These are phyloP conservation scores for Plectosphaerella cucumerina DNA, from an alignment of 2,329 filamentous ascomycete species.

Conservation along the genomic window DNA sequence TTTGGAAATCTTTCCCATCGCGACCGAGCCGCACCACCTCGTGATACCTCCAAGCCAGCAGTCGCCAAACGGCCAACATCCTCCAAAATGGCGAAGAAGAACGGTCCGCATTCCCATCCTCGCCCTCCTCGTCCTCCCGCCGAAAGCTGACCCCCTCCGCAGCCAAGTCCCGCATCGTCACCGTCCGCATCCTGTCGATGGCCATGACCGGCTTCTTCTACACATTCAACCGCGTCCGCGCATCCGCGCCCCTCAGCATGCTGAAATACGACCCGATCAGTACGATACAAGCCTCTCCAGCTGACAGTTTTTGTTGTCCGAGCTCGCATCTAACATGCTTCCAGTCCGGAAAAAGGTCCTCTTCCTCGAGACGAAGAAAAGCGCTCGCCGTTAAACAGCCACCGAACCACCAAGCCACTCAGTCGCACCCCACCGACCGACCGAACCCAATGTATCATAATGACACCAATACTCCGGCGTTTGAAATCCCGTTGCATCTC, in stretches of 20 bases:
- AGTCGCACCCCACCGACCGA: background rate
- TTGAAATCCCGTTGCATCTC: background rate
- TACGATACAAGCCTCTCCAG: constrained; percentile 34
- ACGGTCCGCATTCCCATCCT: background rate
- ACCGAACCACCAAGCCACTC: too few species aligned
- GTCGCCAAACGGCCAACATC: constrained; percentile 1
- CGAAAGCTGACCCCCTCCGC: constrained; percentile 11
- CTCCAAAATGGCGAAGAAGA: constrained; percentile 14
- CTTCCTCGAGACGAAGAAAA: constrained; percentile 89
- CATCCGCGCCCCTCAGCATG: constrained; percentile 85
- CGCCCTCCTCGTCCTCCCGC: background rate
- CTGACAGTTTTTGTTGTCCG: background rate
- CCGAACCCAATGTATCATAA: constrained; percentile 9
- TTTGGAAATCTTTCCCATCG: constrained; percentile 7
- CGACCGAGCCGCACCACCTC: background rate
- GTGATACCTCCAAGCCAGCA: background rate
- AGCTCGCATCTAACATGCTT: background rate
- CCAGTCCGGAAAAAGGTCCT: constrained; percentile 91
- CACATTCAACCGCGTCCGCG: constrained; percentile 78
- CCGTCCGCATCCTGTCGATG: constrained; percentile 95
- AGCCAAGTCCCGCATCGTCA: constrained; percentile 90
- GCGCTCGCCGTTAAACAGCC: constrained; percentile 45
- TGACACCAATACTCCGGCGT: constrained; percentile 13
- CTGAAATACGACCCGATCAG: constrained; percentile 97
- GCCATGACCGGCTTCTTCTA: constrained; percentile 98